A percentile compares a stretch with the other conserved stretches of the same genome.
Conservation (phyloP, 495 filamentous ascomycete species). For the Podospora conica region DNA sequence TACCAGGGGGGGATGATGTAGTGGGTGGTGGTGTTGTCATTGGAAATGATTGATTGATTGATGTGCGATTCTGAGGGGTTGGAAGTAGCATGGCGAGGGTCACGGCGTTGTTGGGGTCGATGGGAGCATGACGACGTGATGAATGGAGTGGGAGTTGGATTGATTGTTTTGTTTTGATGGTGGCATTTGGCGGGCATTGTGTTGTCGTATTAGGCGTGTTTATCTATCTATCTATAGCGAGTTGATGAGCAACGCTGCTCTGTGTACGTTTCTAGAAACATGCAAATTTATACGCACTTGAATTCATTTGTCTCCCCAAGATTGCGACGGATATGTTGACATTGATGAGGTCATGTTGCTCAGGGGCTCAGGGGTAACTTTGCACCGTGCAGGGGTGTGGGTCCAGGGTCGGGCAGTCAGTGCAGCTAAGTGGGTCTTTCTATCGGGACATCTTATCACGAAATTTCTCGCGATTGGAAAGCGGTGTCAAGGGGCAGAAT, state of each 20-base stretch:
- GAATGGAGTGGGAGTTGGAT: background rate
- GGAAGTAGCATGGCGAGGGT: background rate
- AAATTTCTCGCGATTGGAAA: constrained; percentile 12
- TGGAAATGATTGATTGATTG: background rate
- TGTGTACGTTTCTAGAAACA: background rate
- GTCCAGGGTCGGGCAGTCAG: too few relatives aligned
- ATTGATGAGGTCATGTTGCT: background rate
- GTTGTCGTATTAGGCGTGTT: background rate
- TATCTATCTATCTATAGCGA: background rate
- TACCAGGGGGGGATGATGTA: constrained; percentile 10
- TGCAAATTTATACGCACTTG: background rate
- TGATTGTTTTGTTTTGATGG: background rate
- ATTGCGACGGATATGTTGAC: background rate
- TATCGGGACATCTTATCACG: background rate
- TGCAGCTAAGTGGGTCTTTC: background rate
- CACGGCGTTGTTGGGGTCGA: background rate
- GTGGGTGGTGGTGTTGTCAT: background rate
- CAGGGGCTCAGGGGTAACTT: background rate
- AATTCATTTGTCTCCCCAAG: background rate
- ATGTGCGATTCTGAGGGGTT: background rate
- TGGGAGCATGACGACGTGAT: background rate
- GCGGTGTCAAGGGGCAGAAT: constrained; percentile 24
- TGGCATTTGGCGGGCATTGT: background rate
- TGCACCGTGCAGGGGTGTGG: background rate
- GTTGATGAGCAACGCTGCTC: background rate